Base-by-base conservation (phyloP, 2,329 filamentous ascomycete genomes). In the Alternaria triticimaculans region DNA sequence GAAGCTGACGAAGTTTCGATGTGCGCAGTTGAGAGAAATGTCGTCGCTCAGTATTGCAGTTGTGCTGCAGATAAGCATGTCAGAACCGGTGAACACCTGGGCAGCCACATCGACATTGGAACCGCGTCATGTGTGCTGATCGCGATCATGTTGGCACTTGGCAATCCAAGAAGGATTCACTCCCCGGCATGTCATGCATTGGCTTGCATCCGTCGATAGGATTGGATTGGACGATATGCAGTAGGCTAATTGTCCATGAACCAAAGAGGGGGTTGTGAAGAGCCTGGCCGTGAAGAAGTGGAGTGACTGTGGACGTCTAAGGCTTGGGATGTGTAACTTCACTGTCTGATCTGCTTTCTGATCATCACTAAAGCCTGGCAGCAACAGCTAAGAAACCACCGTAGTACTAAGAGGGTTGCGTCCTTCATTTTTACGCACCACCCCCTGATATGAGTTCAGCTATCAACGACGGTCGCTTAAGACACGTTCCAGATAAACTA, bases 221-320 rank as follows among this genome's bases (percentile, higher is more conserved):
- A 33, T 3, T 7, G 7, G 6, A 37, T n/a, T 37, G 14, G 4
- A 37, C 30, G 5, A 8, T 7, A 8, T 0, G 0, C 4, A 5
- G 14, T 37, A 5, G 33, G 7, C 33, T n/a, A 37, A 37, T 37
- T 9, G 33, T n/a, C 3, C 2, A 37, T n/a, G 15, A 9, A 9
- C 33, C 1, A n/a, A 4, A 2, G 33, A 15, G 7, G 15, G 9
- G 33, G 14, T 33, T 33, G 30, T 3, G 6, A 1, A 3, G 12
- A 14, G 2, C 30, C 6, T 33, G 6, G 30, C 7, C 3, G 30
- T 7, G 30, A 33, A 14, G 6, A 15, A 14, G 3, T 15, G 30
- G 6, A 33, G 30, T 33, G 30, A 3, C 14, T 15, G 30, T 15
- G 12, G 30, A 33, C 6, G 12, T 33, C 0, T 3, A 33, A 33